Base-by-base conservation (phyloP, 345 rosid genomes). In the Raphanus sativus region DNA sequence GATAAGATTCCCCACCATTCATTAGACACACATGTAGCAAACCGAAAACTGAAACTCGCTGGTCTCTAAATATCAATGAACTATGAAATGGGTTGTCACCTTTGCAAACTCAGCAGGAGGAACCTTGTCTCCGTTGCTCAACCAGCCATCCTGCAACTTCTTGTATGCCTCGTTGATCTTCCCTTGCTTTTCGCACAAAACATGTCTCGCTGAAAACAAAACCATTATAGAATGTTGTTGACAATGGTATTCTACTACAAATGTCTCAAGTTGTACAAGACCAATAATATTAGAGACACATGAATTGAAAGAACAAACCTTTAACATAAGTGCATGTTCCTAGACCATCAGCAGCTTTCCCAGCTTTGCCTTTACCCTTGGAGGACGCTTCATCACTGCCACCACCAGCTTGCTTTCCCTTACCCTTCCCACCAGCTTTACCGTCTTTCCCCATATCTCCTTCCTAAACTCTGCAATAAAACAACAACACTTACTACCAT, bases 41-140 rank as follows among this genome's bases (percentile, higher is more conserved):
- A 26, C 9, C 2, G 5, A 28, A 54, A 17, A 52, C 59, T 77
- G 48, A 52, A 64, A 77, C 62, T 32, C 25, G 66, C 63, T 26
- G n/a, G 36, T 65, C 38, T 65, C n/a, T 3, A 3, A 0, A 50
- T 50, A 50, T 50, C 55, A 50, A 50, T 50, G 3, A 50, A 50
- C 8, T 50, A 45, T 15, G 15, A 55, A 71, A 52, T 4, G 67
- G 69, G 21, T 21, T 21, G 21, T 21, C 21, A 21, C 21, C 93
- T 92, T 94, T 2, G 98, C 97, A 82, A 90, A 94, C 83, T 94
- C 98, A 77, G 98, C 98, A 73, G 97, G 94, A 16, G 98, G 98
- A 67, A 94, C 98, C 79, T 92, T 94, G 77, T 94, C 98, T 59
- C 97, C 98, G 33, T 87, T 90, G 86, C 86, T 77, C 66, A 90